Base-by-base conservation (phyloP, 495 filamentous ascomycete species). In the Rhypophila decipiens region DNA sequence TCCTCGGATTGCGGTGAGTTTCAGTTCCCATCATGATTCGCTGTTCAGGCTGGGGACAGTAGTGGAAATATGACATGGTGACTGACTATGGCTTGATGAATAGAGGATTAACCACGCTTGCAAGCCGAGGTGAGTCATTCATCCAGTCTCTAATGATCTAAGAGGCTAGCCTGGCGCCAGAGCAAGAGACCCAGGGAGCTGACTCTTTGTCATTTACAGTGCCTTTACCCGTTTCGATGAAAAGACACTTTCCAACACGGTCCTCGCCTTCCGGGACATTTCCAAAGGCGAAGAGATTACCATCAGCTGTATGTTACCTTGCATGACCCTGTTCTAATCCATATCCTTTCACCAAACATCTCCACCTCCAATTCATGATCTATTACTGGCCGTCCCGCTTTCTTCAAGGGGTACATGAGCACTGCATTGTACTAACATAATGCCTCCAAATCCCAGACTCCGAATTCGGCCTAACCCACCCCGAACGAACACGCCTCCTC, bases 191-290 rank as follows among this genome's bases (percentile, higher is more conserved):
- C 36, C 13, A 13, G 18, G 12, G 35, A 18, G 27, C 27, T 31
- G 13, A 31, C 27, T 31, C 29, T 34, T n/a, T 34, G 8, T 34
- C 11, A 38, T 5, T n/a, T n/a, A 18, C 39, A 67, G 64, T 35
- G 59, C 58, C 33, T 56, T 63, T 13, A 65, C 55, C 22, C 50
- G 52, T 3, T 52, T 52, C 17, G 44, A 52, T 22, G 39, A 39
- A 19, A 12, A 47, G 21, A 52, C 43, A 0, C 44, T 52, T 5
- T 34, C 43, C 20, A 52, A 39, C 50, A 57, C 54, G 1, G 61
- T 61, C 10, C 49, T 52, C 0, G 65, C 65, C 5, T 68, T 65
- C 36, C 53, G 51, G 15, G 59, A 68, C 39, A 66, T 68, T 24
- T 17, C 54, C 0, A 45, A 53, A 0, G 57, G 57, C 15, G 63